These are phyloP conservation scores for Adansonia rubrostipa DNA, from an alignment of 441 rosid species.

Conservation along the genomic window DNA sequence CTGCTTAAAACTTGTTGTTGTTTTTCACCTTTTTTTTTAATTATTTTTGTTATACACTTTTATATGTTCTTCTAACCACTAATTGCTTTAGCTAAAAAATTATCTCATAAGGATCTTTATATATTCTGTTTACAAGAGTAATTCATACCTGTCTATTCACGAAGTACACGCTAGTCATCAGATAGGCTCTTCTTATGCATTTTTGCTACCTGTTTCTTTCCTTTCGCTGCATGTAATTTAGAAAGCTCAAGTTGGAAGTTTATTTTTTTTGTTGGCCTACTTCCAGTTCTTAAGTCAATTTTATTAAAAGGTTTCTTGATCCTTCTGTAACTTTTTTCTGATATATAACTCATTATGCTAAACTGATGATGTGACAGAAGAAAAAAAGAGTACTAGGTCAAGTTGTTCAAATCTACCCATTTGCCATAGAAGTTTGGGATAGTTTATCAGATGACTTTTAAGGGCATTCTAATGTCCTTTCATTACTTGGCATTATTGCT, in stretches of 20 bases:
- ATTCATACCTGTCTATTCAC: neutral
- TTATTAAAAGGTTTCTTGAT: neutral
- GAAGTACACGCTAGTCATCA: neutral
- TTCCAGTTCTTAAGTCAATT: neutral
- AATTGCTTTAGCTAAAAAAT: neutral
- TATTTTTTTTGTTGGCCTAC: neutral
- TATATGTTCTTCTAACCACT: neutral
- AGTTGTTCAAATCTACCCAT: constrained; percentile 10
- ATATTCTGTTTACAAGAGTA: neutral
- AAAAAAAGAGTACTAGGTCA: neutral
- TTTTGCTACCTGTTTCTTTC: neutral
- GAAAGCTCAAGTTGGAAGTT: neutral
- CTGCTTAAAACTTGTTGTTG: neutral
- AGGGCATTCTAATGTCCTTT: neutral
- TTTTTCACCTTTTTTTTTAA: neutral
- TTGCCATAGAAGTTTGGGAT: neutral
- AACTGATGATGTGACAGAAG: neutral
- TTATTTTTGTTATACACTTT: constrained; percentile 1
- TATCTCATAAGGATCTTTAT: neutral
- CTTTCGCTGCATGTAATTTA: neutral
- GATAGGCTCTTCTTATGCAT: neutral
- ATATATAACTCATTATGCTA: neutral
- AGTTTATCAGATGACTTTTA: neutral
- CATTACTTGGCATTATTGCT: constrained; percentile 17
- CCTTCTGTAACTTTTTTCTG: neutral